Evolutionary conservation across 305 asterid species (phyloP), one percentile per base, ranked within the genome.

Genomic region (Solanum chacoense): DNA sequence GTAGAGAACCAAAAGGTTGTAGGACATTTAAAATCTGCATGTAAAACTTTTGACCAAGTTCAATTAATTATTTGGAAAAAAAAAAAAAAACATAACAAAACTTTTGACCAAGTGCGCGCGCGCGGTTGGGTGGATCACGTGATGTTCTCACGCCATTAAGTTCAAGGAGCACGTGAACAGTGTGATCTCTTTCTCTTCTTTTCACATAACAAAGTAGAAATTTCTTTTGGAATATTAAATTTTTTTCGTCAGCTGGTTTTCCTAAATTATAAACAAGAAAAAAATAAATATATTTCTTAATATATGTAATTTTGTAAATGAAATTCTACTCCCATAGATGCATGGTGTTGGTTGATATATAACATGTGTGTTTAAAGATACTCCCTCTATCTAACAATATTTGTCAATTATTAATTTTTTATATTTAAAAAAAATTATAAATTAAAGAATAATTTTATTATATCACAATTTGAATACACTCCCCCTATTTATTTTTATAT

Each of bases 141-240:
- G 87, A 74, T n/a, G 24, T 12, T 35, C 28, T 13, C 38, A n/a
- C 84, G 18, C 38, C 88, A 88, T 22, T 31, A 16, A 74, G 50
- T 73, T 73, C 50, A 84, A 88, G 75, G 28, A 90, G 90, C 92
- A 90, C 92, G 90, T 88, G 92, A 88, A 88, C 88, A 78, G 71
- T 34, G 89, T 88, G 88, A 74, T 31, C 5, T 16, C 37, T 31
- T 29, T 73, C 55, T n/a, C 50, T 77, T 77, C 22, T 75, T 75
- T 75, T 36, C 20, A 76, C 26, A 35, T 6, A 32, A 29, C 28
- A 77, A 77, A 36, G 18, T 32, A 8, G 42, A 75, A 32, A 18
- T 4, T 34, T 10, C 42, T 34, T 73, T 29, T 1, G 7, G 35
- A 20, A 69, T 86, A 59, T 74, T 31, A 18, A 2, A 11, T 38